Conservation (phyloP, 2,329 filamentous ascomycete genomes). For the Hyphodiscus sp. region DNA sequence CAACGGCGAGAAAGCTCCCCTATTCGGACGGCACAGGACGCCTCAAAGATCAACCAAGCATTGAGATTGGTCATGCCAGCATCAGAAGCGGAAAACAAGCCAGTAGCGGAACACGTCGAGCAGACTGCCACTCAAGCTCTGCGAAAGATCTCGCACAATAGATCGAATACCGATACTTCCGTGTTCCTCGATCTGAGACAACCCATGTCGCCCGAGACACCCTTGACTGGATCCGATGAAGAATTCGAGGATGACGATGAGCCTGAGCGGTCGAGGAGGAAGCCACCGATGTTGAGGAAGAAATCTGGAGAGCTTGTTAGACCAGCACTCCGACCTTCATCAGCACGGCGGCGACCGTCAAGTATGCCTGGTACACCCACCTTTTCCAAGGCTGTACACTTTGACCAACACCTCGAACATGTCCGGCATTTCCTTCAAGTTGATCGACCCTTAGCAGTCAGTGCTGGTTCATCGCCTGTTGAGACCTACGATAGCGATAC, state of each 20-base stretch:
- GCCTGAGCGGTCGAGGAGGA: slow-evolving; percentile 50
- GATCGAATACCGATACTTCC: slow-evolving; percentile 40
- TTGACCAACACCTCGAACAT: slow-evolving; percentile 93
- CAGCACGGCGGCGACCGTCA: slow-evolving; percentile 70
- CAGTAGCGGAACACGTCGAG: slow-evolving; percentile 13
- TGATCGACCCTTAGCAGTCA: slow-evolving; percentile 91
- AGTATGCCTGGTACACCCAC: slow-evolving; percentile 98
- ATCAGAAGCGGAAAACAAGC: slow-evolving; percentile 27
- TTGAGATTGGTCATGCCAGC: slow-evolving; percentile 31
- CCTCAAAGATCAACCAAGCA: slow-evolving; percentile 21
- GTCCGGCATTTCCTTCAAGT: slow-evolving; percentile 93
- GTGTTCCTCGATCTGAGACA: slow-evolving; percentile 33
- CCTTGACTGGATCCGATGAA: slow-evolving; percentile 51
- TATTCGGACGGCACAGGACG: slow-evolving; percentile 25
- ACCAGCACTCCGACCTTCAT: slow-evolving; percentile 76
- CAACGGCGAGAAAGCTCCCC: slow-evolving; percentile 56
- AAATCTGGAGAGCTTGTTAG: slow-evolving; percentile 97
- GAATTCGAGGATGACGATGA: slow-evolving; percentile 51
- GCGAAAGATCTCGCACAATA: slow-evolving; percentile 25
- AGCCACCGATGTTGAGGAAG: slow-evolving; percentile 93
- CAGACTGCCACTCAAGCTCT: slow-evolving; percentile 9
- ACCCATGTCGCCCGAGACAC: slow-evolving; percentile 41
- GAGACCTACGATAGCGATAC: slow-evolving; percentile 80
- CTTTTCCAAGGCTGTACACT: slow-evolving; percentile 96
- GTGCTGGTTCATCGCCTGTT: slow-evolving; percentile 84